Evolutionary conservation across 805 yeast genomes (phyloP).

Genomic region (Ogataea saltuana): DNA sequence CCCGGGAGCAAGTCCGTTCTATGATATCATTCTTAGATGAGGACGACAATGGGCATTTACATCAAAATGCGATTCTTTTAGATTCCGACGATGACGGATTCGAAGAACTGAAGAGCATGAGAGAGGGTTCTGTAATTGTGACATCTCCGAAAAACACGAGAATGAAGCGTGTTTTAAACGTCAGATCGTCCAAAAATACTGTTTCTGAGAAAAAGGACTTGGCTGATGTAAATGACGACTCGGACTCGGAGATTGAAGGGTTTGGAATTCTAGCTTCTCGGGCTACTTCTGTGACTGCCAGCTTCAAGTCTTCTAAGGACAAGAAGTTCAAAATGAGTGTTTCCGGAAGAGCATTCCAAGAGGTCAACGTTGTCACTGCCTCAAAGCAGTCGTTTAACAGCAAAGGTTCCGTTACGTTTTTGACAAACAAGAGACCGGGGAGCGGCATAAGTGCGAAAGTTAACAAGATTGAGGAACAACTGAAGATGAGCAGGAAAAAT

Average conservation of each 20-base stretch:
- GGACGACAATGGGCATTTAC: slow-evolving; percentile 26
- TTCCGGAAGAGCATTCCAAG: slow-evolving; percentile 29
- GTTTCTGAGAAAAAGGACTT: background rate
- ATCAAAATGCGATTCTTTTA: slow-evolving; percentile 36
- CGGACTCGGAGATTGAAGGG: slow-evolving; percentile 20
- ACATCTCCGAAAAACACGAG: too few relatives aligned
- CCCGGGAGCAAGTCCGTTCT: slow-evolving; percentile 29
- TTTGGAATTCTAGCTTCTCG: slow-evolving; percentile 28
- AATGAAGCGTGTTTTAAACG: slow-evolving; percentile 1
- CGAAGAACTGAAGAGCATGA: slow-evolving; percentile 43
- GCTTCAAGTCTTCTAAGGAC: slow-evolving; percentile 25
- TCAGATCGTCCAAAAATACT: background rate
- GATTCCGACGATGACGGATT: slow-evolving; percentile 36
- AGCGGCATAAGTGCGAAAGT: slow-evolving; percentile 18
- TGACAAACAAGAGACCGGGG: slow-evolving; percentile 20
- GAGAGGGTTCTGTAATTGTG: slow-evolving; percentile 56
- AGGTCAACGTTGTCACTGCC: slow-evolving; percentile 34
- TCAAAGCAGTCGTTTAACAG: slow-evolving; percentile 26
- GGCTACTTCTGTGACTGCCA: slow-evolving; percentile 31
- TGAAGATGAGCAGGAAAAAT: slow-evolving; percentile 17
- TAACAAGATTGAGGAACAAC: slow-evolving; percentile 20
- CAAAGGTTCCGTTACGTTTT: slow-evolving; percentile 32
- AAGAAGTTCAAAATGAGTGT: slow-evolving; percentile 23
- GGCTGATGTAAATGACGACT: slow-evolving; percentile 3
- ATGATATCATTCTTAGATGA: slow-evolving; percentile 31